Base-by-base conservation (phyloP, 2,329 filamentous ascomycete genomes). In the Tympanopsis confertula region DNA sequence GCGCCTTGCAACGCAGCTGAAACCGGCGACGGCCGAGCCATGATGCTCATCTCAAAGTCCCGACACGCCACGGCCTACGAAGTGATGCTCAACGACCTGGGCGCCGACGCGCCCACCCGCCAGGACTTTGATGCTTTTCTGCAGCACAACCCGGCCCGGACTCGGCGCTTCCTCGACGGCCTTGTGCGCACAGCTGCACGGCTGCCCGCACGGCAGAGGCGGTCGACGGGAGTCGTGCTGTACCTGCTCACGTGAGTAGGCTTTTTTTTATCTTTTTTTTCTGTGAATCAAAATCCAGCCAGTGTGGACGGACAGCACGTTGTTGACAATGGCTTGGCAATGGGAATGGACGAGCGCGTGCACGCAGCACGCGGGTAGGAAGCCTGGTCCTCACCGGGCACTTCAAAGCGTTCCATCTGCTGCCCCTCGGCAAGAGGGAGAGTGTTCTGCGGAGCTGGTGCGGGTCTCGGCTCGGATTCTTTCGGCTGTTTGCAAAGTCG, bases 341-440 rank as follows among this genome's bases (percentile, higher is more conserved):
- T 32, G 36, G 13, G 7, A 13, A 13, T 20, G 19, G 29, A 19
- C 24, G 28, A 40, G 40, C 33, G 41, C 49, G 38, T 49, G 37
- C 40, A 14, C 35, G 36, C 53, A 83, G 77, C 42, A 78, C 76
- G 17, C 69, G 73, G 22, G 53, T 69, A 3, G 81, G 81, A 19
- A 74, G 76, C 19, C 56, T 82, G 14, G 53, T 82, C 4, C 61
- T 85, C 35, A 86, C 82, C 0, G 80, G 82, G n/a, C 72, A 77
- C 51, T 65, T 70, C 44, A 72, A 68, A 0, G 74, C 79, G 1
- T 55, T 86, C 35, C 65, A 74, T 38, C 58, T 72, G 37, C 80
- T 84, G 45, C 69, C 81, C 1, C 46, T 76, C 15, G 55, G 68
- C 22, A 59, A 74, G 14, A 73, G 82, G 26, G 69, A 82, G 50